Conservation (phyloP, 495 filamentous ascomycete species). For the Penicillium turbatum region DNA sequence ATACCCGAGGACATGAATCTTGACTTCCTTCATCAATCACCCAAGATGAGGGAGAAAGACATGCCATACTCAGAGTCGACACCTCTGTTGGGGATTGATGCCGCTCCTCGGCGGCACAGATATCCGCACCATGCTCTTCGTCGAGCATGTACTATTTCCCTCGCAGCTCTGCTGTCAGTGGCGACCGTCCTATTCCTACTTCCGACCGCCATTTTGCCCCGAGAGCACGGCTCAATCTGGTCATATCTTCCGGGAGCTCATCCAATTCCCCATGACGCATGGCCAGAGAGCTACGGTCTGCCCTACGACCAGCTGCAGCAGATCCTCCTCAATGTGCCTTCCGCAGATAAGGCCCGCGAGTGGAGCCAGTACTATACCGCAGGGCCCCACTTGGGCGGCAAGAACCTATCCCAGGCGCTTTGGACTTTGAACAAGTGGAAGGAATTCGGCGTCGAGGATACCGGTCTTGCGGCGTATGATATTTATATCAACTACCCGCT, state of each 20-base stretch:
- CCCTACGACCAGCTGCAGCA: slow-evolving; percentile 63
- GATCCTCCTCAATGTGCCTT: slow-evolving; percentile 68
- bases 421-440: slow-evolving; percentile 87
- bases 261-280: slow-evolving; percentile 34
- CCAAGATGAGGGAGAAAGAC: slow-evolving; percentile 39
- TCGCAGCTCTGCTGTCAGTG: slow-evolving; percentile 53
- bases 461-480: slow-evolving; percentile 75
- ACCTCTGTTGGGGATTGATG: slow-evolving; percentile 36
- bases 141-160: slow-evolving; percentile 64
- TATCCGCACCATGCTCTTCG: slow-evolving; percentile 67
- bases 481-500: slow-evolving; percentile 88
- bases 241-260: slow-evolving; percentile 42
- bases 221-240: slow-evolving; percentile 38
- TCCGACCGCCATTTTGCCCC: slow-evolving; percentile 35
- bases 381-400: slow-evolving; percentile 82
- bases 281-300: slow-evolving; percentile 49
- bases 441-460: slow-evolving; percentile 72
- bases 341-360: slow-evolving; percentile 61
- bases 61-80: slow-evolving; percentile 43
- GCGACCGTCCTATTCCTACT: slow-evolving; percentile 59
- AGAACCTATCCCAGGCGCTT: slow-evolving; percentile 78
- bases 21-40: slow-evolving; percentile 1
- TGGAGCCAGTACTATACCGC: slow-evolving; percentile 91
- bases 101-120: slow-evolving; percentile 49
- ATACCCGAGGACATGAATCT: neutral